Percentiles rank a stretch among this genome's conserved stretches.
These are phyloP conservation scores for Fusarium sambucinum DNA, from an alignment of 2,329 filamentous ascomycete species.

Conservation along the genomic window DNA sequence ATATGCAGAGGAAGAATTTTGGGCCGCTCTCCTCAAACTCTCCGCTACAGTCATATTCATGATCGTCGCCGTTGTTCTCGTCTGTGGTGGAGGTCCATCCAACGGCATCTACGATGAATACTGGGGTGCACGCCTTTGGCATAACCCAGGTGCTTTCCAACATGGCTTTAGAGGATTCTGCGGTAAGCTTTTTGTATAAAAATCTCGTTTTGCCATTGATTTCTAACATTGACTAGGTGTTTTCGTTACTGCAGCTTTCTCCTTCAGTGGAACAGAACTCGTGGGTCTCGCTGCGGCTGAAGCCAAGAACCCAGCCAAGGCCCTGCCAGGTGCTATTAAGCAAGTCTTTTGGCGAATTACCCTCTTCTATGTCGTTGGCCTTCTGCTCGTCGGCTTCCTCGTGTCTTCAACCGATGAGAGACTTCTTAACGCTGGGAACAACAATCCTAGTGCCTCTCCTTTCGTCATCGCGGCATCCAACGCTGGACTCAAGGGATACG, in stretches of 20 bases:
- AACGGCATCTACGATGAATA: constrained; percentile 60
- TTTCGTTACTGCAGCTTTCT: constrained; percentile 76
- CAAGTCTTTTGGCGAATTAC: constrained; percentile 75
- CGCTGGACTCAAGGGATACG: constrained; percentile 64
- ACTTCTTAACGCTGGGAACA: constrained; percentile 62
- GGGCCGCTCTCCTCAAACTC: constrained; percentile 68
- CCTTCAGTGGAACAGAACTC: constrained; percentile 79
- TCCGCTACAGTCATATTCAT: constrained; percentile 72
- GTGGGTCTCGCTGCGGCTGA: constrained; percentile 82
- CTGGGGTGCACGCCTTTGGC: constrained; percentile 64
- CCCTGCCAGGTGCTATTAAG: constrained; percentile 85
- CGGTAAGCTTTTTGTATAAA: constrained; percentile 55
- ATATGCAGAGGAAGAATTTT: constrained; percentile 71
- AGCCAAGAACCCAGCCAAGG: constrained; percentile 75
- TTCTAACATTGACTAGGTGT: constrained; percentile 31
- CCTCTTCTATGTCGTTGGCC: constrained; percentile 66
- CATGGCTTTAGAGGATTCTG: constrained; percentile 82
- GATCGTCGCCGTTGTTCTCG: constrained; percentile 69
- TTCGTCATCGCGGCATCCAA: constrained; percentile 70
- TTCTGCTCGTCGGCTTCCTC: constrained; percentile 65
- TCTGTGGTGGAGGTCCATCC: constrained; percentile 70
- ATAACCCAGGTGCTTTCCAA: constrained; percentile 69
- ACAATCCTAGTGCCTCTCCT: constrained; percentile 58
- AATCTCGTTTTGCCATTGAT: rapidly evolving
- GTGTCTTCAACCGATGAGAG: constrained; percentile 59